Evolutionary conservation across 176 grass and related monocot species (phyloP).

Genomic region (Carex scoparia): DNA sequence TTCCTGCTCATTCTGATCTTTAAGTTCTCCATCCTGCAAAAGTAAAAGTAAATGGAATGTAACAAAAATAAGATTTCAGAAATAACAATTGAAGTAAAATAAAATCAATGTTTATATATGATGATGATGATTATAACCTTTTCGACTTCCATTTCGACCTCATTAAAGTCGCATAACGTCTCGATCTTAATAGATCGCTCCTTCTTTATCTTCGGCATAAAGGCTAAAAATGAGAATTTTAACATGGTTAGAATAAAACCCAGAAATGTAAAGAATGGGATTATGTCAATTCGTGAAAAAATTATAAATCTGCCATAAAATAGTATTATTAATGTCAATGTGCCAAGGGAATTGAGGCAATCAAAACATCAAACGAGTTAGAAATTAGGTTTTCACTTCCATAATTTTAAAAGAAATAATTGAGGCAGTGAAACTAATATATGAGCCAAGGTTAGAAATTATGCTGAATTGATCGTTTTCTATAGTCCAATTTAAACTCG

Average conservation of each 20-base stretch:
- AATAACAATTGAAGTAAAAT: background rate
- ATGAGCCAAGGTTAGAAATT: background rate
- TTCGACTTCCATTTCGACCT: constrained; percentile 29
- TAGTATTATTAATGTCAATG: background rate
- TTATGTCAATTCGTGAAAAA: background rate
- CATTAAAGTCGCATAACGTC: constrained; percentile 49
- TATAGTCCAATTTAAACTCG: background rate
- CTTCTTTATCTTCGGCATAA: constrained; percentile 62
- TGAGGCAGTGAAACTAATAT: background rate
- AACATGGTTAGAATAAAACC: constrained; percentile 9
- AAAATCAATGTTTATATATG: background rate
- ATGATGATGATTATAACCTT: constrained; percentile 38
- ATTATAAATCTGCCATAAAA: background rate
- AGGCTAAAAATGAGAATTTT: constrained; percentile 42
- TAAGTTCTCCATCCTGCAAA: constrained; percentile 19
- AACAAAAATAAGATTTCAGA: background rate
- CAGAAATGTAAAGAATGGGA: background rate
- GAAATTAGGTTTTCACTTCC: background rate
- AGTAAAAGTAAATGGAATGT: background rate
- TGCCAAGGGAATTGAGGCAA: background rate
- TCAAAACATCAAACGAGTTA: background rate
- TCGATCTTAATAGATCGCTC: constrained; percentile 54
- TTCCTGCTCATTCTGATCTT: constrained; percentile 15
- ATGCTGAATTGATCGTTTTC: background rate
- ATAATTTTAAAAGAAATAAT: background rate